Evolutionary conservation across 495 filamentous ascomycete species (phyloP).

Genomic region (Tuber melanosporum): DNA sequence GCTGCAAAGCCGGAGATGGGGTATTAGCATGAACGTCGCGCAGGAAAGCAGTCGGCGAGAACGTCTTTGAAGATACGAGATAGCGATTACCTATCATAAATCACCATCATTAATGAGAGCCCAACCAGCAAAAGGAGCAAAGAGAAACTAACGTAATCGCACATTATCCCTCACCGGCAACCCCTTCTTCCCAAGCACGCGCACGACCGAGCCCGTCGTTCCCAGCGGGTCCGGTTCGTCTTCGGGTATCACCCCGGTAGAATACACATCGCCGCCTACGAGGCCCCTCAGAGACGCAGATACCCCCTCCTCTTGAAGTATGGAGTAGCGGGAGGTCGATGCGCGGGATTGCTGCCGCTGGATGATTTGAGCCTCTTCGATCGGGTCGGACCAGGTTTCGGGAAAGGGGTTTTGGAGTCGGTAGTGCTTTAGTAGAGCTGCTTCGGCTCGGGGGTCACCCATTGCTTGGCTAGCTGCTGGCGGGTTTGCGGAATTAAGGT

Average conservation of each 20-base stretch:
- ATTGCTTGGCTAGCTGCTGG: slow-evolving; percentile 14
- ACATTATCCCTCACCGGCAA: slow-evolving; percentile 79
- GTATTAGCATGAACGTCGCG: slow-evolving; percentile 81
- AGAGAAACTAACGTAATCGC: slow-evolving; percentile 56
- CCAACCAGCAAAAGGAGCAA: slow-evolving; percentile 1
- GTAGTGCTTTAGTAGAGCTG: slow-evolving; percentile 79
- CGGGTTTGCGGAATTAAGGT: background rate
- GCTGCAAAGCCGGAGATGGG: slow-evolving; percentile 68
- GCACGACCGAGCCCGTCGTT: slow-evolving; percentile 71
- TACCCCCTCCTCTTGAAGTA: slow-evolving; percentile 40
- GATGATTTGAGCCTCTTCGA: slow-evolving; percentile 37
- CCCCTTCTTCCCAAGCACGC: slow-evolving; percentile 65
- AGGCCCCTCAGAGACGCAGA: slow-evolving; percentile 37
- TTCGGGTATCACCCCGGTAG: slow-evolving; percentile 53
- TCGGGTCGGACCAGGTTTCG: slow-evolving; percentile 66
- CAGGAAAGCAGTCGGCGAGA: slow-evolving; percentile 84
- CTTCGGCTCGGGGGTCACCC: slow-evolving; percentile 47
- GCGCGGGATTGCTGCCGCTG: slow-evolving; percentile 35
- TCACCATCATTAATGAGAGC: slow-evolving; percentile 13
- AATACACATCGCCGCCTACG: slow-evolving; percentile 24
- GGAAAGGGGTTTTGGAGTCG: slow-evolving; percentile 74
- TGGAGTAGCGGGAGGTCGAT: slow-evolving; percentile 40
- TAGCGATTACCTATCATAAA: slow-evolving; percentile 68
- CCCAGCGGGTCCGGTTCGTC: slow-evolving; percentile 92
- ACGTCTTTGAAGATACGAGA: slow-evolving; percentile 87